Evolutionary conservation across 2,329 filamentous ascomycete genomes (phyloP), one percentile per base, ranked within the genome.

Genomic region (Colletotrichum zoysiae): DNA sequence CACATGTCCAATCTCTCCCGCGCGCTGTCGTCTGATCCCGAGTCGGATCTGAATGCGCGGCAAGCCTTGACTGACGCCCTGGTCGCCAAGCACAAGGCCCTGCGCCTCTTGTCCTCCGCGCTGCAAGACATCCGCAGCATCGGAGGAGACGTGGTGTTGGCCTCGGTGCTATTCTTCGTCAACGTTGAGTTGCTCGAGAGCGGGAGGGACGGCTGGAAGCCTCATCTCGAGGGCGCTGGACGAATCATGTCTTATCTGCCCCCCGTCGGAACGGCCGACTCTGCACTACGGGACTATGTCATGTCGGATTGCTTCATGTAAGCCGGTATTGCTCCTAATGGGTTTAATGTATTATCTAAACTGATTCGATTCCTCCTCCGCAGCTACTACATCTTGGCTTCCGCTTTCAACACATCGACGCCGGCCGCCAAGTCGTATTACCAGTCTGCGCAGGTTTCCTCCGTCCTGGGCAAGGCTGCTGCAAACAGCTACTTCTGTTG

Each of bases 111-210:
- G 74, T 81, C 79, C 20, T 67, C 75, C 2, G 85, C 84, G 4
- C 71, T 87, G 30, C 78, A 81, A 62, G 76, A 81, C 23, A 78
- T 84, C 12, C 78, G 65, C 38, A 53, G 65, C 53, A 78, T 80
- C 2, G 81, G 80, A 18, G 79, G 79, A 18, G 83, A 84, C 56
- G 80, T 84, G 12, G 78, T 86, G 3, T 79, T 87, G 3, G 83
- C 85, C 1, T 83, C 85, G 0, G 83, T 85, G 3, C 78, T 86
- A 23, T 86, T 87, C 76, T 83, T 87, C 74, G 80, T 87, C 78
- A 85, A 86, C 72, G 79, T 87, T 61, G 84, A 87, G 77, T 78
- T 87, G 59, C 84, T 87, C 62, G 85, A 86, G 76, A 84, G 84
- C 18, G 84, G 84, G 1, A 84, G 82, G 74, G 81, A 84, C 48